Conservation (phyloP, 495 filamentous ascomycete species). For the Aspergillus bridgeri region DNA sequence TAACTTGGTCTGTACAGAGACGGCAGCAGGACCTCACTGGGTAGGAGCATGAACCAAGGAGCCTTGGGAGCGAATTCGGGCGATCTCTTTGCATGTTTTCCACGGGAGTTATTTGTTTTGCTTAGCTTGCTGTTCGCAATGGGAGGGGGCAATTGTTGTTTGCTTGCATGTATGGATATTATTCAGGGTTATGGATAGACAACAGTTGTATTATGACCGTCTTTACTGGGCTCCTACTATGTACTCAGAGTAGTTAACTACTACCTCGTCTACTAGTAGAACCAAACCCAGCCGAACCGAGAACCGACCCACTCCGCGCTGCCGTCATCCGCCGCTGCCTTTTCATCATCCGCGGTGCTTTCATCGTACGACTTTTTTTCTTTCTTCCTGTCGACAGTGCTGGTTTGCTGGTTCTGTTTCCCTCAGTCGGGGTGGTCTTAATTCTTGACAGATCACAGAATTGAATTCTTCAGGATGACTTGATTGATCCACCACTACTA, state of each 20-base stretch:
- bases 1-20: slow-evolving; percentile 16
- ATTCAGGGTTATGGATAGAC: neutral
- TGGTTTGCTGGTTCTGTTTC: no score
- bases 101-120: slow-evolving; percentile 1
- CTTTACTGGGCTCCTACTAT: no score
- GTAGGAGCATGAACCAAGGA: slow-evolving; percentile 12
- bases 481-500: neutral
- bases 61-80: slow-evolving; percentile 9
- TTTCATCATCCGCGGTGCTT: neutral
- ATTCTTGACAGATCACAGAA: neutral
- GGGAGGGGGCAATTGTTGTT: neutral
- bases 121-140: neutral
- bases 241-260: no score
- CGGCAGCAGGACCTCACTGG: slow-evolving; percentile 1
- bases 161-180: neutral
- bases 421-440: no score
- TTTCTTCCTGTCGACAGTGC: no score
- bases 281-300: neutral
- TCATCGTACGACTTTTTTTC: neutral
- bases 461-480: neutral
- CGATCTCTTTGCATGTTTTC: slow-evolving; percentile 2
- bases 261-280: neutral
- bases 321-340: neutral
- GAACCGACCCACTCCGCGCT: neutral
- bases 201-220: neutral